Base-by-base conservation (phyloP, 1,139 yeast genomes). In the Eremothecium sinecaudum region DNA sequence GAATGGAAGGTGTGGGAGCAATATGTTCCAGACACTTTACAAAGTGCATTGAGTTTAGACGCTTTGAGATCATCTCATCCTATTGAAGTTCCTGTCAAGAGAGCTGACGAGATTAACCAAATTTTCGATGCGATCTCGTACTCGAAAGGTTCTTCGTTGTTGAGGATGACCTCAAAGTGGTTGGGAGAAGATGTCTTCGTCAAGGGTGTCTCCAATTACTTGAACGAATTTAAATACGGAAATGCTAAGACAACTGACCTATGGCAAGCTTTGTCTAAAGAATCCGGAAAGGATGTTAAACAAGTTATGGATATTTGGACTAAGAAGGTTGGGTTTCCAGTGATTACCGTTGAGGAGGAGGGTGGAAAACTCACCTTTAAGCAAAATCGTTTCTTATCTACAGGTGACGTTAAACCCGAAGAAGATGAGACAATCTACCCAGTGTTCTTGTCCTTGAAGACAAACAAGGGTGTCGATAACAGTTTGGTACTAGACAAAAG, bases 101-200 rank as follows among this genome's bases (percentile, higher is more conserved):
- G 75, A 47, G 90, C 92, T 13, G 79, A 78, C 46, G 92, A 83
- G 56, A 80, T 83, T 50, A 81, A 81, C 56, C 94, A 83, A 62
- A 79, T 83, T 39, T 83, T 83, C 54, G 94, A 83, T 55, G 81
- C 81, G 35, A 83, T 83, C 44, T 80, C 93, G 13, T 83, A 83
- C 59, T 66, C 77, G 41, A 83, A 83, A 62, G 94, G 94, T 44
- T 78, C 90, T 11, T 75, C 86, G 33, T 71, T 80, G 31, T 71
- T 83, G 48, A 69, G 79, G 50, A 84, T 83, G 90, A 65, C 81
- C 45, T 75, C 92, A 21, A 71, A 71, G 48, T 75, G 77, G 63
- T 63, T 83, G 44, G 94, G 94, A 28, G 79, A 73, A 45, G 84
- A 81, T 27, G 63, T 64, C 7, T 83, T 83, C 61, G 69, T 82